Percentiles rank a stretch among this genome's conserved stretches.
phyloP scores from a whole-genome alignment of 208 protist genomes.

The Wallacemonas collosoma region DNA sequence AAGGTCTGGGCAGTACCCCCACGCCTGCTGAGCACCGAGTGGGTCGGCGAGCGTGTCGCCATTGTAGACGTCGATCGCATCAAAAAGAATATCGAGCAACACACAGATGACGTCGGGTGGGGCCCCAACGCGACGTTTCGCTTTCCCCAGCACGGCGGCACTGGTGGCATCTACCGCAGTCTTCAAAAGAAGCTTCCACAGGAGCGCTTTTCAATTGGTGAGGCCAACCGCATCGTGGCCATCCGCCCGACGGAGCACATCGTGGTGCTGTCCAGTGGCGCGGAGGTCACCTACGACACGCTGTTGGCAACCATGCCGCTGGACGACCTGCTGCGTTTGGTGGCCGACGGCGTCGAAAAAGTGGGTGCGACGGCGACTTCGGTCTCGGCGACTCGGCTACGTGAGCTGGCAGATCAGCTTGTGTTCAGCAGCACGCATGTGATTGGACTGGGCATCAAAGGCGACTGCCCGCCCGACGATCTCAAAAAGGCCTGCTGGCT shows the following conservation, averaged over 20 bases:
- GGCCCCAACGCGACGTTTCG: conserved; percentile 82
- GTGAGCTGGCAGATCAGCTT: conserved; percentile 44
- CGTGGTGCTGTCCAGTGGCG: conserved; percentile 40
- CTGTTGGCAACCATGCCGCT: conserved; percentile 60
- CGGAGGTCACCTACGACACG: conserved; percentile 46
- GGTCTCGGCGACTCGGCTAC: conserved; percentile 24
- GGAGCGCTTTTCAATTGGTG: conserved; percentile 30
- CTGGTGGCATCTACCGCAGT: conserved; percentile 62
- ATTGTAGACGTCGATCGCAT: conserved; percentile 63
- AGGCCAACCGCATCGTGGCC: conserved; percentile 29
- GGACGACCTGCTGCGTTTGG: conserved; percentile 43
- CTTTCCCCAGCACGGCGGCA: conserved; percentile 66
- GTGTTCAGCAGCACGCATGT: conserved; percentile 63
- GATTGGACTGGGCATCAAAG: conserved; percentile 68
- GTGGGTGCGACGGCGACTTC: neutral
- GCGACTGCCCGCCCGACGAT: conserved; percentile 34
- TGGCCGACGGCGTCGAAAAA: conserved; percentile 29
- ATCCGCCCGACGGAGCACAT: conserved; percentile 39
- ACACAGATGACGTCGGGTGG: conserved; percentile 67
- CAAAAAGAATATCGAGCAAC: conserved; percentile 44
- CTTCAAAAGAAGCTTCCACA: conserved; percentile 47
- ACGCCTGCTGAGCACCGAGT: conserved; percentile 60
- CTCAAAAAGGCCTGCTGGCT: conserved; percentile 72
- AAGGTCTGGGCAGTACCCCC: conserved; percentile 83
- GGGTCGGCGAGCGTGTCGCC: conserved; percentile 80